Percentiles rank a stretch among this genome's conserved stretches.
phyloP scores from a whole-genome alignment of 192 early-diverging fungal species.

The Coemansia biformis region DNA sequence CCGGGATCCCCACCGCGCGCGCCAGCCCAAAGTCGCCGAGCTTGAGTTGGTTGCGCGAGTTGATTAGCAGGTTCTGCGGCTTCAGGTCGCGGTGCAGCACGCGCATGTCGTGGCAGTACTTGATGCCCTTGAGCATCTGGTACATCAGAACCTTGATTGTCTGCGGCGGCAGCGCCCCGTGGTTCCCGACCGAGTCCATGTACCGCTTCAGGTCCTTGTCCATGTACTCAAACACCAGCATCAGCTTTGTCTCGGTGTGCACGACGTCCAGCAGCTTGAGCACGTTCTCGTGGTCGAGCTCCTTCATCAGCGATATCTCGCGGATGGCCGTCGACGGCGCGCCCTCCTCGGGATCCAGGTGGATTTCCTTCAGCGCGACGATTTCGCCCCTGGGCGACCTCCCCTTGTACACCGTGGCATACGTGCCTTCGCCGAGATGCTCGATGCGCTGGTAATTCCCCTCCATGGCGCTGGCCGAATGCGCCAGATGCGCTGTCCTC shows the following conservation, averaged over 20 bases:
- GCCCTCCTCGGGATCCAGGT: constrained; percentile 83
- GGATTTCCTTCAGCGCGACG: constrained; percentile 95
- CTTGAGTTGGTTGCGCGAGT: constrained; percentile 72
- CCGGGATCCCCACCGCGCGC: constrained; percentile 76
- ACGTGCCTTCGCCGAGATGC: constrained; percentile 97
- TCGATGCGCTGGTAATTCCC: constrained; percentile 69
- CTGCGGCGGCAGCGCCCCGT: constrained; percentile 56
- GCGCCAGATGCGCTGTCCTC: no score
- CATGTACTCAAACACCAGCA: constrained; percentile 85
- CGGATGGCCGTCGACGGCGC: constrained; percentile 96
- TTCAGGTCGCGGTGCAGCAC: constrained; percentile 82
- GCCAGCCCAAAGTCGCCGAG: constrained; percentile 83
- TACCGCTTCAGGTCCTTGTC: constrained; percentile 83
- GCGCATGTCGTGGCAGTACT: constrained; percentile 79
- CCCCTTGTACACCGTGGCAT: constrained; percentile 88
- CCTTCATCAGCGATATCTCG: constrained; percentile 97
- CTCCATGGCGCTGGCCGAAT: constrained; percentile 17
- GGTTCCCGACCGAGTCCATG: constrained; percentile 69
- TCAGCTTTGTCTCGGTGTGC: constrained; percentile 79
- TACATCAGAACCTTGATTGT: constrained; percentile 76
- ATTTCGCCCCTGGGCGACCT: constrained; percentile 70
- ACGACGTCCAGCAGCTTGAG: constrained; percentile 78
- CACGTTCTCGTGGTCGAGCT: constrained; percentile 89
- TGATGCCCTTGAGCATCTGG: constrained; percentile 74
- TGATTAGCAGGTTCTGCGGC: constrained; percentile 82